These are phyloP conservation scores for Camillea tinctor DNA, from an alignment of 2,329 filamentous ascomycete genomes.

Conservation along the genomic window DNA sequence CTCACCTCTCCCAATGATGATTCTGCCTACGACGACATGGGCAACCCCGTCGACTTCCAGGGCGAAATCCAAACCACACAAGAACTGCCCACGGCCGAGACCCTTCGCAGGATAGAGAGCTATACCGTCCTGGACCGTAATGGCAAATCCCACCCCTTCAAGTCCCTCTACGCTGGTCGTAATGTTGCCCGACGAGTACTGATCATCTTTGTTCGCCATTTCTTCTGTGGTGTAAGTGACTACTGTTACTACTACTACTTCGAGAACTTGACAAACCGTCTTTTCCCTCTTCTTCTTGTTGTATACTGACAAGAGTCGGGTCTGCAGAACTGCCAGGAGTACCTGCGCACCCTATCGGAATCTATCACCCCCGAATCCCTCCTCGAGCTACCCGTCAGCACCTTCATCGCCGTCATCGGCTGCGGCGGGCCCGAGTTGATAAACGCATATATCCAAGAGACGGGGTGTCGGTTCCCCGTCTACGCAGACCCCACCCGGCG, in stretches of 20 bases:
- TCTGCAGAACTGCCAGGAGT: conserved; percentile 71
- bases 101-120: conserved; percentile 51
- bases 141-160: conserved; percentile 60
- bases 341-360: conserved; percentile 60
- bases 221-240: conserved; percentile 71
- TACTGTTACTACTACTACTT: no score
- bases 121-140: conserved; percentile 60
- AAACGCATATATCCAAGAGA: conserved; percentile 60
- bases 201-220: conserved; percentile 74
- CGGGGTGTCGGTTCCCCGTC: conserved; percentile 68
- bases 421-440: conserved; percentile 71
- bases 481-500: conserved; percentile 71
- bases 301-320: conserved; percentile 13
- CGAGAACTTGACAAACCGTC: no score
- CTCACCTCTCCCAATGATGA: background rate
- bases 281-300: no score
- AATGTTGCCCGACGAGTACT: conserved; percentile 58
- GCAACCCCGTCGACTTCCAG: conserved; percentile 51
- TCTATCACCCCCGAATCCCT: conserved; percentile 54
- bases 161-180: conserved; percentile 58
- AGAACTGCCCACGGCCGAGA: conserved; percentile 49
- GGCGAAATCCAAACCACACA: conserved; percentile 57
- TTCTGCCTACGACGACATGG: conserved; percentile 32
- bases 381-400: conserved; percentile 51
- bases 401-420: conserved; percentile 68